Percentiles rank a stretch among this genome's conserved stretches.
Evolutionary conservation across 805 yeast species (phyloP).

Genomic region (Metschnikowia anglica): DNA sequence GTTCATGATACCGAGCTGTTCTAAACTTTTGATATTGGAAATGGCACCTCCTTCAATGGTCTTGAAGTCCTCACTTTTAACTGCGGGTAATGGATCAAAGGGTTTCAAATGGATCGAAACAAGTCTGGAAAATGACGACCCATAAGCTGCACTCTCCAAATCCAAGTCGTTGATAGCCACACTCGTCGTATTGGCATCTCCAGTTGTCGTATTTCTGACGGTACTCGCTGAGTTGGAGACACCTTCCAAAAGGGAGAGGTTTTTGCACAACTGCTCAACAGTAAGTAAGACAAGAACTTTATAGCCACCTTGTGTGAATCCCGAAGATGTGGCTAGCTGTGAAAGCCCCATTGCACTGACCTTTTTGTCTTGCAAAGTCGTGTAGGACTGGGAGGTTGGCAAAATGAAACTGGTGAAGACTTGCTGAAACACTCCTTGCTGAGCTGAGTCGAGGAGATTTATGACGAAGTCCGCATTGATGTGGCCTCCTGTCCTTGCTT

Average conservation of each 20-base stretch:
- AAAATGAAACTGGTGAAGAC: slow-evolving; percentile 49
- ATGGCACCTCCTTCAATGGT: slow-evolving; percentile 30
- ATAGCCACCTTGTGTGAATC: slow-evolving; percentile 24
- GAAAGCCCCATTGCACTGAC: slow-evolving; percentile 51
- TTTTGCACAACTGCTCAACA: slow-evolving; percentile 33
- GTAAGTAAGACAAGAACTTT: slow-evolving; percentile 27
- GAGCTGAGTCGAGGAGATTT: slow-evolving; percentile 70
- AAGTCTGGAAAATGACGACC: slow-evolving; percentile 78
- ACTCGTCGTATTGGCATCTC: slow-evolving; percentile 21
- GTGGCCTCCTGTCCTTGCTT: slow-evolving; percentile 34
- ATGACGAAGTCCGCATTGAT: slow-evolving; percentile 51
- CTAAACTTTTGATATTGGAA: slow-evolving; percentile 29
- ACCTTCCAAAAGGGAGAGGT: slow-evolving; percentile 30
- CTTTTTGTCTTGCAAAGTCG: slow-evolving; percentile 56
- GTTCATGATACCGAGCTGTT: slow-evolving; percentile 24
- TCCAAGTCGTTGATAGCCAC: slow-evolving; percentile 49
- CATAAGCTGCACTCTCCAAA: slow-evolving; percentile 71
- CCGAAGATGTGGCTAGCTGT: slow-evolving; percentile 36
- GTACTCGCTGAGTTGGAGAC: slow-evolving; percentile 22
- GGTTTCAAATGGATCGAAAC: slow-evolving; percentile 59
- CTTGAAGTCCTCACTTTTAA: slow-evolving; percentile 38
- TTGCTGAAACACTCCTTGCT: slow-evolving; percentile 56
- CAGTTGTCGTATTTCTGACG: slow-evolving; percentile 19
- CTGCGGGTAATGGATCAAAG: slow-evolving; percentile 67
- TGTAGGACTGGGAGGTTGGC: slow-evolving; percentile 49